A percentile compares a stretch with the other conserved stretches of the same genome.
Evolutionary conservation across 116 monocot species (phyloP).

Genomic region (Iris pallida): DNA sequence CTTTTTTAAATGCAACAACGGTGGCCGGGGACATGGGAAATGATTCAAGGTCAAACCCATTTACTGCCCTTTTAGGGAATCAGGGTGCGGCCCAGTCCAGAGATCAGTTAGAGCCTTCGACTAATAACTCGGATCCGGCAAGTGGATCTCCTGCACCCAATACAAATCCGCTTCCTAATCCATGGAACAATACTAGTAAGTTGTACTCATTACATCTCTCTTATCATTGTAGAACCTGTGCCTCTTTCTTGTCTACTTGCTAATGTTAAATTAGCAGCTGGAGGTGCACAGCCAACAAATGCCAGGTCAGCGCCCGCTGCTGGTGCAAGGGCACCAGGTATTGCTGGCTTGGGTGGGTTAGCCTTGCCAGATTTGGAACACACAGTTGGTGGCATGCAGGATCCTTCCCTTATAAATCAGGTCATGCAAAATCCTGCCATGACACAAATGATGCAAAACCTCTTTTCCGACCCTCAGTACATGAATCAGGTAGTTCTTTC

Average conservation of each 20-base stretch:
- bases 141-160: constrained; percentile 68
- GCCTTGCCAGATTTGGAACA: constrained; percentile 61
- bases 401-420: constrained; percentile 53
- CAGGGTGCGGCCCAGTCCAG: constrained; percentile 40
- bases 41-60: constrained; percentile 56
- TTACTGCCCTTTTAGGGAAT: constrained; percentile 65
- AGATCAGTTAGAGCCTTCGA: constrained; percentile 35
- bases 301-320: constrained; percentile 31
- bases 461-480: constrained; percentile 84
- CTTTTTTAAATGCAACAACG: constrained; percentile 88
- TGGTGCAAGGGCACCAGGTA: constrained; percentile 33
- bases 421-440: constrained; percentile 82
- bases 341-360: constrained; percentile 59
- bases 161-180: constrained; percentile 93
- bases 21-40: constrained; percentile 61
- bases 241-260: neutral
- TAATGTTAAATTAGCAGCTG: constrained; percentile 25
- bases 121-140: constrained; percentile 37
- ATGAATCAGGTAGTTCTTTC: constrained; percentile 70
- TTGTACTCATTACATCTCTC: neutral
- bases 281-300: constrained; percentile 30
- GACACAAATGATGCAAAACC: constrained; percentile 76
- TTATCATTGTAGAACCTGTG: neutral
- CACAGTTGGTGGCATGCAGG: constrained; percentile 48
- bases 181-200: constrained; percentile 64